Evolutionary conservation across 495 filamentous ascomycete species (phyloP).

Genomic region (Amphirosellinia nigrospora): DNA sequence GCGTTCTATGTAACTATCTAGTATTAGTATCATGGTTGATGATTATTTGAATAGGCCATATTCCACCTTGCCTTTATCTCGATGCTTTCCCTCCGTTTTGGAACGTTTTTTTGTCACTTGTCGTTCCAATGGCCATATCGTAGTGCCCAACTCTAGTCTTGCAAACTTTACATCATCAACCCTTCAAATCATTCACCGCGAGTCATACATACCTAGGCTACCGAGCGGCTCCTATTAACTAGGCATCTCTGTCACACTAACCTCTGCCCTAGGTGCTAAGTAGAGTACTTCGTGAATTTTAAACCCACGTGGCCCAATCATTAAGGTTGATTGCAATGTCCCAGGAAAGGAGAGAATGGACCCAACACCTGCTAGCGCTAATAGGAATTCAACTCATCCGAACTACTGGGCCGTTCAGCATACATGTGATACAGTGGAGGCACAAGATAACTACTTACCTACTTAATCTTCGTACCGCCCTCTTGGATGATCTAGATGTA

Average conservation of each 20-base stretch:
- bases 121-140: background rate
- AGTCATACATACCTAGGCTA: background rate
- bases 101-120: background rate
- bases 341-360: too few relatives aligned
- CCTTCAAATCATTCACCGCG: background rate
- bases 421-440: too few relatives aligned
- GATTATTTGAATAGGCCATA: background rate
- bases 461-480: background rate
- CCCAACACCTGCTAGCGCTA: too few relatives aligned
- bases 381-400: too few relatives aligned
- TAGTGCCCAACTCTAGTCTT: background rate
- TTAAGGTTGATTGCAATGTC: too few relatives aligned
- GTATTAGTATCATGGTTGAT: slow-evolving; percentile 14
- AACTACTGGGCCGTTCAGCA: too few relatives aligned
- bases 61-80: background rate
- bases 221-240: background rate
- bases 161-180: background rate
- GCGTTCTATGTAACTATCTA: slow-evolving; percentile 7
- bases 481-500: background rate
- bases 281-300: too few relatives aligned
- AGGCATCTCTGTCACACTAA: too few relatives aligned
- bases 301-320: too few relatives aligned
- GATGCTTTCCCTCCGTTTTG: background rate
- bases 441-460: too few relatives aligned
- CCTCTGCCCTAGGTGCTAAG: too few relatives aligned